These are phyloP conservation scores for Rutstroemia sp. DNA, from an alignment of 2,329 filamentous ascomycete species.

Conservation along the genomic window DNA sequence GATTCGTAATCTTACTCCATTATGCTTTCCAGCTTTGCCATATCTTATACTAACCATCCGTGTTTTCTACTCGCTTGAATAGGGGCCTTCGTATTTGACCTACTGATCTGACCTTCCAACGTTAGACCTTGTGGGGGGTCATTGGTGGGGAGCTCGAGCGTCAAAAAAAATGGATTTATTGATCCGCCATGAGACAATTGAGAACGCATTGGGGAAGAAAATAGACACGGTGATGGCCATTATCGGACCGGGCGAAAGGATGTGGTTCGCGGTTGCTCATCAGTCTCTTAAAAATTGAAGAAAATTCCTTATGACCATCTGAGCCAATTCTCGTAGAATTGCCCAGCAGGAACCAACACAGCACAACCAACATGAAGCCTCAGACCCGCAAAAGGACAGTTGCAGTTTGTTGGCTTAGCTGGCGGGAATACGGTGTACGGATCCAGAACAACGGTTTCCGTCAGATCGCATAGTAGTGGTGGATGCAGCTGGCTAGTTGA, in stretches of 20 bases:
- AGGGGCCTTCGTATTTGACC: constrained; percentile 2
- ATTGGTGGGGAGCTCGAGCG: background rate
- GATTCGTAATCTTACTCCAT: background rate
- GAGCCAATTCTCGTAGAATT: background rate
- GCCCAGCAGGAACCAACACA: background rate
- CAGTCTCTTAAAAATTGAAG: background rate
- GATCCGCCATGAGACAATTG: background rate
- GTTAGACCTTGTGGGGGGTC: constrained; percentile 1
- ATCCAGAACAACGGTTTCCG: background rate
- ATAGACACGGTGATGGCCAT: background rate
- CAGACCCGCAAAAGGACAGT: background rate
- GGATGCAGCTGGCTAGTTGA: too few relatives aligned
- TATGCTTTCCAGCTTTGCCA: background rate
- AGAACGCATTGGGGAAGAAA: background rate
- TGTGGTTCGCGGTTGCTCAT: background rate
- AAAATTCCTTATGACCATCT: background rate
- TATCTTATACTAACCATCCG: background rate
- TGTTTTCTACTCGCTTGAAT: constrained; percentile 6
- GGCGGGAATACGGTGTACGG: constrained; percentile 2
- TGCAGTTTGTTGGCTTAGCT: constrained; percentile 7
- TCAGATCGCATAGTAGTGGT: background rate
- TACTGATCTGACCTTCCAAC: background rate
- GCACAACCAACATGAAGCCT: background rate
- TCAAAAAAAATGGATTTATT: background rate
- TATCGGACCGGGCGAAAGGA: background rate